Conservation (phyloP, 495 filamentous ascomycete species). For the Neurospora intermedia region DNA sequence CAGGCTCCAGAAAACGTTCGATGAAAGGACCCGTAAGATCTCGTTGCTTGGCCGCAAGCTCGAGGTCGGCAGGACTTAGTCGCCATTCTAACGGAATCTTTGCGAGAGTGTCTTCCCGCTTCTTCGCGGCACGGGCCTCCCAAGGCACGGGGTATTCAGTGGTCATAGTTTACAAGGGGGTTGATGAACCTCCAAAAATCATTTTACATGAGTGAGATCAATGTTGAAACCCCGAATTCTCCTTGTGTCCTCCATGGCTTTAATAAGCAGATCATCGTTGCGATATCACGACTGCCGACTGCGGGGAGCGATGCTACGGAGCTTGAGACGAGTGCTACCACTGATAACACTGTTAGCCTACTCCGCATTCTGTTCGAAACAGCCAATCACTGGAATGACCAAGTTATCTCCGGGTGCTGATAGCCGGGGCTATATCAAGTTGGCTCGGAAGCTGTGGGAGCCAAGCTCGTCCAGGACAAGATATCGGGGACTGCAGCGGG, state of each 20-base stretch:
- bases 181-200: not conserved
- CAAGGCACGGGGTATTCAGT: constrained; percentile 3
- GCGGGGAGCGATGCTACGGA: not conserved
- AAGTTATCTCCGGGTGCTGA: not conserved
- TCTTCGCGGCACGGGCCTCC: constrained; percentile 16
- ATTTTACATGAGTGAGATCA: not conserved
- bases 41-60: constrained; percentile 6
- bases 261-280: not conserved
- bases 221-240: not conserved
- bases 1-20: constrained; percentile 16
- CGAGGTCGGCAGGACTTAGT: constrained; percentile 12
- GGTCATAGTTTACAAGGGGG: not conserved
- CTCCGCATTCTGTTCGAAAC: not conserved
- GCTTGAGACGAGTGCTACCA: not conserved
- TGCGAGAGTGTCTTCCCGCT: constrained; percentile 8
- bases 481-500: no score
- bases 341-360: not conserved
- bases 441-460: not conserved
- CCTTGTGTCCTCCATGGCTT: not conserved
- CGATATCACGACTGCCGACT: not conserved
- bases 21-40: constrained; percentile 26
- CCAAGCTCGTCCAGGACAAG: no score
- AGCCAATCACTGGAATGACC: not conserved
- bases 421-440: not conserved
- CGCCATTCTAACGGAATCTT: constrained; percentile 21